phyloP scores from a whole-genome alignment of 148 eudicot genomes.

The Chenopodium berlandieri region DNA sequence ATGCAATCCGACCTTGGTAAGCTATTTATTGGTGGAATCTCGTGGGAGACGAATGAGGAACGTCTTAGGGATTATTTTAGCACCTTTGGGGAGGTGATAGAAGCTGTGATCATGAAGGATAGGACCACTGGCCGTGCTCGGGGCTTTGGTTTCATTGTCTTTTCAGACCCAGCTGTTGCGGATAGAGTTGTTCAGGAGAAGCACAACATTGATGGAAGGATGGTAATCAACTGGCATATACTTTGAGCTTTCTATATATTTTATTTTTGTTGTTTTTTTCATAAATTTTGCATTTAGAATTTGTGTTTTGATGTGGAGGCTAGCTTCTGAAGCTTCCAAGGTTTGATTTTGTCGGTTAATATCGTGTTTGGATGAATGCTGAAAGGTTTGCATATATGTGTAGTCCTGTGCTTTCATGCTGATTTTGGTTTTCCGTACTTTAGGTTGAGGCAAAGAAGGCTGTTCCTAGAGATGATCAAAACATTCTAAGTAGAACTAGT shows the following conservation, averaged over 20 bases:
- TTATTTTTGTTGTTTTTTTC: neutral
- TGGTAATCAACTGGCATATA: conserved; percentile 39
- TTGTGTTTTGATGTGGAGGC: neutral
- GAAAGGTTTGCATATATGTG: neutral
- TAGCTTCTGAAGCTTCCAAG: neutral
- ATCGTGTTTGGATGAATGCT: neutral
- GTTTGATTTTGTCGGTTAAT: neutral
- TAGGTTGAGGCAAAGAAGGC: conserved; percentile 80
- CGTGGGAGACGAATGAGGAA: conserved; percentile 88
- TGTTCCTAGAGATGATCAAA: conserved; percentile 68
- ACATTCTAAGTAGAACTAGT: conserved; percentile 44
- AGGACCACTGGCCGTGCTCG: conserved; percentile 84
- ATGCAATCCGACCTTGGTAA: conserved; percentile 89
- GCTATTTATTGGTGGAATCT: conserved; percentile 78
- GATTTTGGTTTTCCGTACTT: neutral
- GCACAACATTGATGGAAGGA: conserved; percentile 80
- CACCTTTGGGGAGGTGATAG: conserved; percentile 69
- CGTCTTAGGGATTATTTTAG: conserved; percentile 74
- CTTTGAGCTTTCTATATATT: neutral
- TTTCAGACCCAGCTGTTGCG: conserved; percentile 69
- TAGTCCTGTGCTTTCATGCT: neutral
- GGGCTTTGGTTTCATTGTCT: conserved; percentile 83
- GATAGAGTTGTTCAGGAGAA: conserved; percentile 75
- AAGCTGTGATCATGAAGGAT: conserved; percentile 88
- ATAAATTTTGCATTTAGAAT: neutral